Conservation (phyloP, 73 alveolate species). For the Stentor coeruleus region DNA sequence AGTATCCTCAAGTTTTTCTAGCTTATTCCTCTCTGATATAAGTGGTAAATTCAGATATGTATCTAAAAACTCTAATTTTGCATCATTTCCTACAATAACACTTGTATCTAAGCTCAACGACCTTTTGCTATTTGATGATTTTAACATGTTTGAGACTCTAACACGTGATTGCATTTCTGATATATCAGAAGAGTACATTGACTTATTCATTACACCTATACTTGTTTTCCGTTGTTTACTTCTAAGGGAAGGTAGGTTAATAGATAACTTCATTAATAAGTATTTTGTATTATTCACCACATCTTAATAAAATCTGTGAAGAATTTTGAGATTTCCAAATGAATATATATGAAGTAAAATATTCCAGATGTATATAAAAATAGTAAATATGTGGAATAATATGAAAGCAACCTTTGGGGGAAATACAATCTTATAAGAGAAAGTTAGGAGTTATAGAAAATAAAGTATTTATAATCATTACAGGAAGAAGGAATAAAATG, state of each 20-base stretch:
- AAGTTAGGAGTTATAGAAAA: too few species aligned
- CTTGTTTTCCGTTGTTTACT: neutral
- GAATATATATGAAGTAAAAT: too few species aligned
- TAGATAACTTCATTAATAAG: neutral
- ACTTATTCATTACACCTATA: neutral
- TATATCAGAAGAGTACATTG: neutral
- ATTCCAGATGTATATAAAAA: too few species aligned
- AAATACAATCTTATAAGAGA: too few species aligned
- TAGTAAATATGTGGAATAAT: too few species aligned
- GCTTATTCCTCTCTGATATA: neutral
- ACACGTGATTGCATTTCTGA: neutral
- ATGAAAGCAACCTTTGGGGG: too few species aligned
- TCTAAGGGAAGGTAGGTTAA: neutral
- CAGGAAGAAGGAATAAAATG: too few species aligned
- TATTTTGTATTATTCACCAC: too few species aligned
- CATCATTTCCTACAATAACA: slow-evolving; percentile 15
- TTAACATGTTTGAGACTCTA: neutral
- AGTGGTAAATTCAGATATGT: neutral
- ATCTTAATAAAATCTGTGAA: too few species aligned
- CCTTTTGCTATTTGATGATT: neutral
- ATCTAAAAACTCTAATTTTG: slow-evolving; percentile 22
- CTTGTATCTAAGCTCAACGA: neutral
- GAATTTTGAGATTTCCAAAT: too few species aligned
- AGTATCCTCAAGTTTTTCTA: neutral
- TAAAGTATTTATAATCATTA: too few species aligned